Conservation (phyloP, 441 rosid species). For the Corymbia calophylla region DNA sequence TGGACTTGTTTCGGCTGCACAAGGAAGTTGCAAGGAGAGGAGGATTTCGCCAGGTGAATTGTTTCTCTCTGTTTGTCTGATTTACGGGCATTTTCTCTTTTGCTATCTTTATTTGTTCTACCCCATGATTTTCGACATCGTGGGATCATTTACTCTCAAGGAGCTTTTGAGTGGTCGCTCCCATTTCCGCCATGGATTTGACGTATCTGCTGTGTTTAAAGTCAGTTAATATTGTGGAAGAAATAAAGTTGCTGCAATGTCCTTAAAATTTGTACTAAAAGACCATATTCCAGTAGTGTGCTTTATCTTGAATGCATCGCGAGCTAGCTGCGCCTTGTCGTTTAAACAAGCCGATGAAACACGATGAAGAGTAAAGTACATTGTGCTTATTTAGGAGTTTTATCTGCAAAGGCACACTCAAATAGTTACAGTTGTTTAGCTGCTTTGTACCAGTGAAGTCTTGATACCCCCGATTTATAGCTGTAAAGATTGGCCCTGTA, state of each 20-base stretch:
- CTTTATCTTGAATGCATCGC: neutral
- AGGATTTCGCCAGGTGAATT: neutral
- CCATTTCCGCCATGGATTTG: neutral
- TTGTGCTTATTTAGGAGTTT: neutral
- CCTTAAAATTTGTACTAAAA: neutral
- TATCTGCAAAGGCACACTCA: neutral
- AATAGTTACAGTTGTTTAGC: neutral
- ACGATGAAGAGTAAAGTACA: neutral
- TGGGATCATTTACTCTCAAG: neutral
- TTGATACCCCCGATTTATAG: neutral
- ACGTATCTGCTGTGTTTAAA: neutral
- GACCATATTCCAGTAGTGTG: neutral
- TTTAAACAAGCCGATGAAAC: neutral
- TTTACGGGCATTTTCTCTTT: neutral
- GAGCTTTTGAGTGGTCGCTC: neutral
- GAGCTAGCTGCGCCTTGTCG: neutral
- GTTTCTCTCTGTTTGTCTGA: neutral
- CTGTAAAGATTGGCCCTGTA: neutral
- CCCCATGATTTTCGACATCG: neutral
- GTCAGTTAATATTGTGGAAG: neutral
- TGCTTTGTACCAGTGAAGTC: neutral
- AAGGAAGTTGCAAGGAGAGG: neutral
- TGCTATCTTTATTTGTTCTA: neutral
- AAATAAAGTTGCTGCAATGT: neutral
- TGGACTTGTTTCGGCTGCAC: slow-evolving; percentile 1